These are phyloP conservation scores for Fusarium compactum DNA, from an alignment of 2,329 filamentous ascomycete species.

Conservation along the genomic window DNA sequence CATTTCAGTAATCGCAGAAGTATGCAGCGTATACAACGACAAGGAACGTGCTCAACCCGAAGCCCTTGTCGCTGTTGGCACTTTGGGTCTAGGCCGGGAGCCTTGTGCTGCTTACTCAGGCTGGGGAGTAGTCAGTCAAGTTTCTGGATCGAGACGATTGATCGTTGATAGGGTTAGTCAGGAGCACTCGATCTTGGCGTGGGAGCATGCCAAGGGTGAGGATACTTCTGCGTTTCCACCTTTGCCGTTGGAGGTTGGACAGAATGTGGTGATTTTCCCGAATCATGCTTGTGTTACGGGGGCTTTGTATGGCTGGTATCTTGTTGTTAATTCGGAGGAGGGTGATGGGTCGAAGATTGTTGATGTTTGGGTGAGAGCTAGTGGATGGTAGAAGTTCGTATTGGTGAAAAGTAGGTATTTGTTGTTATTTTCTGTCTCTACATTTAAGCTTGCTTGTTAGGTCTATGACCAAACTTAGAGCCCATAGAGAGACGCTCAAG, in stretches of 20 bases:
- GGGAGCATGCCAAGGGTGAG: constrained; percentile 50
- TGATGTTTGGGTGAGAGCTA: constrained; percentile 71
- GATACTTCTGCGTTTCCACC: not conserved
- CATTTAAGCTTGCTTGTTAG: no score
- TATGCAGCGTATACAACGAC: constrained; percentile 68
- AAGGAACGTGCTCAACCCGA: constrained; percentile 55
- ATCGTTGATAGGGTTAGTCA: constrained; percentile 73
- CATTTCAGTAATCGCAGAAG: constrained; percentile 69
- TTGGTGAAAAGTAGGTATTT: no score
- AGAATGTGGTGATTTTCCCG: constrained; percentile 63
- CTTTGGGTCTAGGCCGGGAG: constrained; percentile 70
- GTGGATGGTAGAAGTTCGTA: constrained; percentile 56
- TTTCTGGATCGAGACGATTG: constrained; percentile 49
- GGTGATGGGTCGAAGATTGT: constrained; percentile 56
- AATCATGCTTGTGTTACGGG: constrained; percentile 75
- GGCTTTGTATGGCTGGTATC: constrained; percentile 71
- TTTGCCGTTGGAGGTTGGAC: constrained; percentile 60
- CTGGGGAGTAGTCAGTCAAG: constrained; percentile 68
- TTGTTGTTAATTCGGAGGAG: constrained; percentile 58
- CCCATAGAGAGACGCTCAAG: no score
- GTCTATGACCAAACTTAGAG: no score
- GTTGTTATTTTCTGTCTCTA: no score
- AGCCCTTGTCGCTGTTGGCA: constrained; percentile 68
- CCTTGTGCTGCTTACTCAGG: constrained; percentile 70
- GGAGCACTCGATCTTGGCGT: constrained; percentile 71